Base-by-base conservation (phyloP, 2,329 filamentous ascomycete genomes). In the Aureobasidium namibiae region DNA sequence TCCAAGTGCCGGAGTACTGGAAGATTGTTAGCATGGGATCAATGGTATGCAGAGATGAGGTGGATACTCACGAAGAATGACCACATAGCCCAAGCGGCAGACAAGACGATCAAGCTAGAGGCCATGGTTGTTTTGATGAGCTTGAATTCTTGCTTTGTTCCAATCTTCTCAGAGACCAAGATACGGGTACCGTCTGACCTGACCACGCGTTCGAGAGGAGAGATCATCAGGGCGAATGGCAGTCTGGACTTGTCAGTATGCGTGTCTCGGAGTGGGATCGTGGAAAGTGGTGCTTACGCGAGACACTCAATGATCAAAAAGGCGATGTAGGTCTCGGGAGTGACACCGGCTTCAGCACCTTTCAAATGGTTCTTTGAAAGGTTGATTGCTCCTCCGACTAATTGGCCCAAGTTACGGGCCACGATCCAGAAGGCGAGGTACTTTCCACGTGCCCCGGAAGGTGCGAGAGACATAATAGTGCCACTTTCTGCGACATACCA, bases 241-340 rank as follows among this genome's bases (percentile, higher is more conserved):
- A 78, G 60, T 6, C 56, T 59, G 16, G 2, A 16, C 3, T 31
- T 24, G 31, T 52, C 14, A 52, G 46, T 18, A 31, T 9, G 6
- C 2, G 8, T 18, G 2, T 41, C n/a, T 8, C n/a, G 13, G 3
- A 10, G 14, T 2, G 9, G 4, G 13, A 36, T 11, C 1, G 11
- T n/a, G n/a, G n/a, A n/a, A n/a, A n/a, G 4, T 14, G 3, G 6
- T 4, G 41, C 56, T 59, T 26, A 59, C 56, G 76, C 76, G 61
- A 78, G 64, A 61, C 70, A 74, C 59, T 78, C 75, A 41, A 78
- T 78, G 45, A 77, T 77, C 49, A 78, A 64, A 61, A 78, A 78
- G 2, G 76, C 76, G 48, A 78, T 63, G 44, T 77, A 78, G 3
- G 76, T 78, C 59, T 77, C 72, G 0, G 76, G 73, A 0, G 73